phyloP scores from a whole-genome alignment of 2,329 filamentous ascomycete genomes.

The Septoria petroselini region DNA sequence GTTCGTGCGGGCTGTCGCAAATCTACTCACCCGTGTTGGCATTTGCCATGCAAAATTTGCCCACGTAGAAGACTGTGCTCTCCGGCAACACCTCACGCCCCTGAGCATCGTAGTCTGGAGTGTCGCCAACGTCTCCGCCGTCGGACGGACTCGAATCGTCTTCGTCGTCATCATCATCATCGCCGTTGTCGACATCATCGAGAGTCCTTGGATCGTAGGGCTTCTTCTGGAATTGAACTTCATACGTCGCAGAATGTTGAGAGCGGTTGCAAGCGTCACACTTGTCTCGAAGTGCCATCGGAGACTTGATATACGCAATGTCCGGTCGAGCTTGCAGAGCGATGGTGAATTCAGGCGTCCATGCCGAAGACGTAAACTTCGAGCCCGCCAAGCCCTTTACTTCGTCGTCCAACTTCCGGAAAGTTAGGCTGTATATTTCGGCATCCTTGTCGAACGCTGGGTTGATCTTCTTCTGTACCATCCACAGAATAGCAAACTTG shows the following conservation, averaged over 20 bases:
- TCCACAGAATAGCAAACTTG: conserved; percentile 71
- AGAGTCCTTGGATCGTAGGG: conserved; percentile 65
- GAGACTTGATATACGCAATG: conserved; percentile 46
- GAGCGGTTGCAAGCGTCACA: conserved; percentile 71
- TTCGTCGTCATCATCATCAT: conserved; percentile 50
- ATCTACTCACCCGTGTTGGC: neutral
- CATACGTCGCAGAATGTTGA: conserved; percentile 64
- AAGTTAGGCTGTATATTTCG: conserved; percentile 64
- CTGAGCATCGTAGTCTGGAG: conserved; percentile 48
- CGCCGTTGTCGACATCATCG: conserved; percentile 59
- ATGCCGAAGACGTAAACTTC: conserved; percentile 68
- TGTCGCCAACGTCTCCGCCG: conserved; percentile 37
- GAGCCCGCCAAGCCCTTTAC: conserved; percentile 64
- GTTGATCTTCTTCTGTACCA: conserved; percentile 74
- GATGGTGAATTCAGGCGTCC: conserved; percentile 64
- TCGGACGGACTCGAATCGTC: conserved; percentile 35
- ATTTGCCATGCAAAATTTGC: conserved; percentile 46
- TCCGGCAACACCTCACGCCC: conserved; percentile 48
- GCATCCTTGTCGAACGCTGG: conserved; percentile 64
- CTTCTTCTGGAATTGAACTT: conserved; percentile 61
- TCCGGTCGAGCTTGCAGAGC: conserved; percentile 64
- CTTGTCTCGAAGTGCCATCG: conserved; percentile 41
- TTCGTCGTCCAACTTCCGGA: conserved; percentile 69
- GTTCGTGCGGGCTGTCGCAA: conserved; percentile 50
- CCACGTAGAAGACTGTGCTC: conserved; percentile 52